Evolutionary conservation across 2,329 filamentous ascomycete genomes (phyloP), one percentile per base, ranked within the genome.

Genomic region (Colletotrichum lini): DNA sequence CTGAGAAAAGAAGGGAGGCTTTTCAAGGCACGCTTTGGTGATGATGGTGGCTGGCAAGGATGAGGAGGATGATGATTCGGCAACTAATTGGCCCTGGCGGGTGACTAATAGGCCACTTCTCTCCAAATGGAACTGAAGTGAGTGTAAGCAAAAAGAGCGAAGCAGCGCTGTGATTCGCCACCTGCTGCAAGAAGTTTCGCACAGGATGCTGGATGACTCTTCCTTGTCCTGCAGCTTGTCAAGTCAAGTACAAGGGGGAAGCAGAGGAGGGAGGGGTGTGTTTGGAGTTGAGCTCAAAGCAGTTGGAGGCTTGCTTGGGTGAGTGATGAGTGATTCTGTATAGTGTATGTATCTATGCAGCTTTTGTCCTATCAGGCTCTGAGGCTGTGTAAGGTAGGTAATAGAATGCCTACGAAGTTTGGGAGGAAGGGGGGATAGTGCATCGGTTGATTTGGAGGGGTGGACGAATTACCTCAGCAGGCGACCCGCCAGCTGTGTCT

Each of bases 321-420:
- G 15, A 53, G 38, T 40, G 57, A 71, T 68, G 68, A 71, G 47
- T 59, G 40, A 65, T 45, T 42, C 56, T 66, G 61, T 70, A 70
- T 65, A 65, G 54, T 59, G n/a, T 59, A 59, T 70, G 61, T 66
- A 53, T 66, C 30, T 66, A 70, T 66, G 67, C 67, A 59, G 12
- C 49, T 42, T 63, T 63, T 16, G 15, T 58, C 47, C 47, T 65
- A 9, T 52, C 52, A 38, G 49, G 23, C 18, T 23, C 38, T 16
- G 26, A 15, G n/a, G 5, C 12, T 58, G 30, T 8, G 16, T 23
- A n/a, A 8, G 53, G 26, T 30, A 30, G 26, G 26, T 30, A 26
- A 4, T 13, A 10, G 44, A 21, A 15, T 30, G 18, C 21, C 26
- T 13, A 30, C 26, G 30, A 9, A 35, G 30, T 35, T 9, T 18